Percentiles rank a stretch among this genome's conserved stretches.
Conservation (phyloP, 2,329 filamentous ascomycete species). For the Microsporum canis region DNA sequence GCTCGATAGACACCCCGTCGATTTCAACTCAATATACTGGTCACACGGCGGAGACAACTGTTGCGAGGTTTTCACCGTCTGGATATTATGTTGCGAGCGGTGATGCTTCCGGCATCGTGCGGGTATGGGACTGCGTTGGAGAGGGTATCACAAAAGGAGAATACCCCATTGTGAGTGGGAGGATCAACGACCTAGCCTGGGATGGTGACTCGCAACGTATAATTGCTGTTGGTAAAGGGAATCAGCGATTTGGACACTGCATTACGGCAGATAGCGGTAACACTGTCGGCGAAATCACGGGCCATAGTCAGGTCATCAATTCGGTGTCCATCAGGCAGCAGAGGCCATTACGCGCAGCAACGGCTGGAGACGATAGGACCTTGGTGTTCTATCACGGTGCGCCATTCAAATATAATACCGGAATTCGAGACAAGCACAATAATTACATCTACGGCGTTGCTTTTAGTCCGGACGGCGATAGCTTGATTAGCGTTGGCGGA, state of each 20-base stretch:
- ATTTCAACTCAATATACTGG: slow-evolving; percentile 80
- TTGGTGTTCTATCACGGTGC: slow-evolving; percentile 88
- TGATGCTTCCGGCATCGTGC: slow-evolving; percentile 70
- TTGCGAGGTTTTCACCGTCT: slow-evolving; percentile 86
- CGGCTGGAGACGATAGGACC: slow-evolving; percentile 78
- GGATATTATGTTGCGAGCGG: slow-evolving; percentile 93
- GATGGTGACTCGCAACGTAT: slow-evolving; percentile 93
- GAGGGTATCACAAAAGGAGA: slow-evolving; percentile 87
- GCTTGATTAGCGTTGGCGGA: slow-evolving; percentile 79
- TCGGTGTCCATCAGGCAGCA: slow-evolving; percentile 80
- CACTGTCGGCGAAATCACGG: slow-evolving; percentile 84
- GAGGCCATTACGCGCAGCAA: slow-evolving; percentile 80
- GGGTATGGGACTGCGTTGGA: slow-evolving; percentile 81
- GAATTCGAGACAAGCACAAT: slow-evolving; percentile 64
- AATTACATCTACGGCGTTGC: slow-evolving; percentile 80
- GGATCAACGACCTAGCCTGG: slow-evolving; percentile 95
- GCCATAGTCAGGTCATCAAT: slow-evolving; percentile 85
- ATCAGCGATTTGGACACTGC: slow-evolving; percentile 85
- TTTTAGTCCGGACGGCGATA: slow-evolving; percentile 78
- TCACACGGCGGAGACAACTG: slow-evolving; percentile 78
- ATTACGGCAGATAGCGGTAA: slow-evolving; percentile 95
- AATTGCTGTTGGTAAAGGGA: slow-evolving; percentile 90
- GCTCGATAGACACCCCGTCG: slow-evolving; percentile 82
- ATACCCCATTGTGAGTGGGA: slow-evolving; percentile 85
- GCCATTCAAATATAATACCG: slow-evolving; percentile 92